Evolutionary conservation across 2,329 filamentous ascomycete species (phyloP).

Genomic region (Diaporthe citrichinensis): DNA sequence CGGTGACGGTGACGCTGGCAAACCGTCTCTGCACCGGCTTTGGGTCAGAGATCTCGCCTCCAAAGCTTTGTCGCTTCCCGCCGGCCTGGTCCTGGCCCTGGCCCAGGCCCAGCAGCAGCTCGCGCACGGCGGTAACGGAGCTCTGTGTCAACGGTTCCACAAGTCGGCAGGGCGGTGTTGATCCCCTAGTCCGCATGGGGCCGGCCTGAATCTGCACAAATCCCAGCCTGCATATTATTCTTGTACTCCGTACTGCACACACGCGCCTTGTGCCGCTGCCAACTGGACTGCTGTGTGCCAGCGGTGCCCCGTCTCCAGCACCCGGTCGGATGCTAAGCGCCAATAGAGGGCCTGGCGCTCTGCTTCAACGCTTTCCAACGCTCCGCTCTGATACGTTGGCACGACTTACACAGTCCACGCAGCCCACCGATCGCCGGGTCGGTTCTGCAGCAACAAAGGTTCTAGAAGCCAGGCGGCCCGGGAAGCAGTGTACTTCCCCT

Average conservation of each 20-base stretch:
- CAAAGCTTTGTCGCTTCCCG: conserved; percentile 20
- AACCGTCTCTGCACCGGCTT: background rate
- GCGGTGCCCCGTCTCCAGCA: conserved; percentile 29
- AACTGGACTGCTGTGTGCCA: background rate
- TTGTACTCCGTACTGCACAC: conserved; percentile 1
- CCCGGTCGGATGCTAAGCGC: conserved; percentile 27
- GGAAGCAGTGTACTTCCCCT: conserved; percentile 21
- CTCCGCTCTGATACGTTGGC: conserved; percentile 35
- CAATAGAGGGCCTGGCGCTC: conserved; percentile 37
- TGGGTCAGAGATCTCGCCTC: conserved; percentile 3
- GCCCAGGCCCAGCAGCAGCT: background rate
- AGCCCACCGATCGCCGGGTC: conserved; percentile 31
- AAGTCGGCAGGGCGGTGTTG: conserved; percentile 31
- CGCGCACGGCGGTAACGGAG: conserved; percentile 40
- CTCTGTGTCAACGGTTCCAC: conserved; percentile 37
- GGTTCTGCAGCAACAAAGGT: conserved; percentile 29
- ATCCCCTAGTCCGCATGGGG: conserved; percentile 35
- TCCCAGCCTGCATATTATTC: conserved; percentile 38
- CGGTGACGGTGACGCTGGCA: conserved; percentile 1
- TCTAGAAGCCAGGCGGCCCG: conserved; percentile 28
- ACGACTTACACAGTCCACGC: conserved; percentile 26
- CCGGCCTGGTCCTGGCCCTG: conserved; percentile 33
- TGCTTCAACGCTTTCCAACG: conserved; percentile 28
- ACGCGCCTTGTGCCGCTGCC: conserved; percentile 36
- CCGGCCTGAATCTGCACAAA: conserved; percentile 35